phyloP scores from a whole-genome alignment of 1,139 yeast species.

The Hanseniaspora uvarum region DNA sequence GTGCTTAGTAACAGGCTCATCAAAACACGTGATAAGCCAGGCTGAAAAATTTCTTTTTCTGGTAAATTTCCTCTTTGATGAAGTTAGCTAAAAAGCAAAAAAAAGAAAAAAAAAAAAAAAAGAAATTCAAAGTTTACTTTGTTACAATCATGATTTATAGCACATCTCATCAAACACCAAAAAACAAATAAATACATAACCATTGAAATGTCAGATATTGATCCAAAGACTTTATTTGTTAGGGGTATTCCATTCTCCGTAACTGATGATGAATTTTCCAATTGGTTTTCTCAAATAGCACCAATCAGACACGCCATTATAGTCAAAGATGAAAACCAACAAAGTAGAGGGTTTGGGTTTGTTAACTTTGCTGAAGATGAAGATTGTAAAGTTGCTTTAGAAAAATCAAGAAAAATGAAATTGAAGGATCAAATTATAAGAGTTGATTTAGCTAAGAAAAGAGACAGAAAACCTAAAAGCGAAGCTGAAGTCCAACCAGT shows the following conservation, averaged over 20 bases:
- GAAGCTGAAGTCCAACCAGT: slow-evolving; percentile 21
- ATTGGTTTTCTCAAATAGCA: slow-evolving; percentile 78
- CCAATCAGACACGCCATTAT: slow-evolving; percentile 94
- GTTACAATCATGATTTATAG: not conserved
- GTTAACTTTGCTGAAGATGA: slow-evolving; percentile 81
- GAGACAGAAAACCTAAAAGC: slow-evolving; percentile 52
- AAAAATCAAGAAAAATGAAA: slow-evolving; percentile 53
- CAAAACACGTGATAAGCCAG: too few species aligned
- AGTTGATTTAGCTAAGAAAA: slow-evolving; percentile 82
- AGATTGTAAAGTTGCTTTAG: slow-evolving; percentile 70
- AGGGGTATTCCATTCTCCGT: slow-evolving; percentile 73
- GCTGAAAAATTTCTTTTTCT: not conserved
- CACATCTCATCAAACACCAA: not conserved
- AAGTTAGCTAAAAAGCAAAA: not conserved
- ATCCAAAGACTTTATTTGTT: slow-evolving; percentile 63
- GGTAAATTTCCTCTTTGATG: not conserved
- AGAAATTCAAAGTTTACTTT: not conserved
- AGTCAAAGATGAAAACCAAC: slow-evolving; percentile 63
- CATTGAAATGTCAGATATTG: slow-evolving; percentile 23
- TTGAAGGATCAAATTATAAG: slow-evolving; percentile 58
- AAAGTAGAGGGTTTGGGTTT: slow-evolving; percentile 88
- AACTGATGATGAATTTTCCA: slow-evolving; percentile 68
- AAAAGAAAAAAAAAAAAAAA: not conserved
- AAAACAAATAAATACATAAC: not conserved
- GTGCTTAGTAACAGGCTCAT: too few species aligned